A percentile compares a stretch with the other conserved stretches of the same genome.
phyloP scores from a whole-genome alignment of 2,329 filamentous ascomycete species.

The Sphaerulina musiva region DNA sequence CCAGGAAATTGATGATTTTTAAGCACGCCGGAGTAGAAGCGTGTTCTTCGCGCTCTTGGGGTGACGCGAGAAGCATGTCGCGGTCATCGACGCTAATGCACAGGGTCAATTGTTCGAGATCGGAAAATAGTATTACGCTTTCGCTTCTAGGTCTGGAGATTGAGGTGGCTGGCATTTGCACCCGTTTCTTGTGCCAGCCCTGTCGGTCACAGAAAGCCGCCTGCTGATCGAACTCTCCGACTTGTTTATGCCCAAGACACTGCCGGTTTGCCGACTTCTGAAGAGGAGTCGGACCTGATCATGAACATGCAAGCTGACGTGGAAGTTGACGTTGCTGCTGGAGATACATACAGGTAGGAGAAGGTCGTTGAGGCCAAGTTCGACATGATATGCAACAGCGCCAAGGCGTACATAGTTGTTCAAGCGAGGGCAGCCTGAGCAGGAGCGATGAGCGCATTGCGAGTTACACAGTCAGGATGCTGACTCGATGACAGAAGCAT shows the following conservation, averaged over 20 bases:
- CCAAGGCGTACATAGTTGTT: background rate
- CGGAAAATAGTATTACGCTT: constrained; percentile 8
- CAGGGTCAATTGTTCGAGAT: constrained; percentile 3
- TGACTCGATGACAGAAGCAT: constrained; percentile 2
- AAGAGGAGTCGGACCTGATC: background rate
- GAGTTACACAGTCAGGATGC: background rate
- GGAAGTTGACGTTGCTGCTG: constrained; percentile 4
- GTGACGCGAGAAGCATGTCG: constrained; percentile 3
- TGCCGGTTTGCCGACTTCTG: constrained; percentile 4
- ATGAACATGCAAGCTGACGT: constrained; percentile 7
- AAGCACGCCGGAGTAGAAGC: background rate
- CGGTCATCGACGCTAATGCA: constrained; percentile 14
- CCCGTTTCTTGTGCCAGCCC: background rate
- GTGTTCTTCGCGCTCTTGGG: background rate
- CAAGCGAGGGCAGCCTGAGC: background rate
- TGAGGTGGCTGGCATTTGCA: background rate
- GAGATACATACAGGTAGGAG: background rate
- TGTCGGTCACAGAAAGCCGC: constrained; percentile 2
- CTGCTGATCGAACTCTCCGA: constrained; percentile 3
- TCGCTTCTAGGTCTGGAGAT: background rate
- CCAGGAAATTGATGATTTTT: background rate
- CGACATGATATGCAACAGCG: background rate
- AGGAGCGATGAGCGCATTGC: background rate
- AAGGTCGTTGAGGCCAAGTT: background rate
- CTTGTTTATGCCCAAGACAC: constrained; percentile 1